These are phyloP conservation scores for Penicillium malachiteum DNA, from an alignment of 495 filamentous ascomycete species.

Conservation along the genomic window DNA sequence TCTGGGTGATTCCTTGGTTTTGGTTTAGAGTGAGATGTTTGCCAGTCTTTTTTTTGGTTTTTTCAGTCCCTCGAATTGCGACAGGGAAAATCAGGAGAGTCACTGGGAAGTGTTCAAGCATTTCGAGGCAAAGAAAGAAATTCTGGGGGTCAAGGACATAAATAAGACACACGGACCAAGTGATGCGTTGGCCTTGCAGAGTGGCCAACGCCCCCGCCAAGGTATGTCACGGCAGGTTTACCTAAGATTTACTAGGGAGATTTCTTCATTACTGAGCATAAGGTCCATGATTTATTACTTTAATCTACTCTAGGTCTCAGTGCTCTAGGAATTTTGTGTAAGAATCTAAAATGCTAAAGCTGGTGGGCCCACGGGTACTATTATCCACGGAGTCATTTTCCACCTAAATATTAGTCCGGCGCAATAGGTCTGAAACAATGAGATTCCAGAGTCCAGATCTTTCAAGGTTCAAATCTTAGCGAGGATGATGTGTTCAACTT, in stretches of 20 bases:
- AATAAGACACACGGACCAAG: constrained; percentile 23
- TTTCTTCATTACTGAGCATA: background rate
- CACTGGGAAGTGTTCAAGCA: no score
- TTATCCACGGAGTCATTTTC: background rate
- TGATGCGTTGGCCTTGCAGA: constrained; percentile 27
- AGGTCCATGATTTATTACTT: no score
- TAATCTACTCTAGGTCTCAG: no score
- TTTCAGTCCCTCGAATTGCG: background rate
- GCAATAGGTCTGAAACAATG: no score
- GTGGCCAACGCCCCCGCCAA: constrained; percentile 16
- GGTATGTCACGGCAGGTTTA: background rate
- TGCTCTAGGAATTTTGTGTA: no score
- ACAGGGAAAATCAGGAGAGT: no score
- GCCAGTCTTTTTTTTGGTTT: background rate
- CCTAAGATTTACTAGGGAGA: background rate
- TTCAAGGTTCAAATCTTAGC: no score
- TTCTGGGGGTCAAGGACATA: background rate
- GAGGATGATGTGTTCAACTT: no score
- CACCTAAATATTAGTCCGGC: background rate
- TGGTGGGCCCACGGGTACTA: background rate
- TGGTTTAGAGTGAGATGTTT: no score
- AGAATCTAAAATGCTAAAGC: no score
- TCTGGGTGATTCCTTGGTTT: no score
- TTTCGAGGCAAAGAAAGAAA: background rate
- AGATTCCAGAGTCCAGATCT: no score